phyloP scores from a whole-genome alignment of 2,329 filamentous ascomycete species.

The Trichophyton equinum region DNA sequence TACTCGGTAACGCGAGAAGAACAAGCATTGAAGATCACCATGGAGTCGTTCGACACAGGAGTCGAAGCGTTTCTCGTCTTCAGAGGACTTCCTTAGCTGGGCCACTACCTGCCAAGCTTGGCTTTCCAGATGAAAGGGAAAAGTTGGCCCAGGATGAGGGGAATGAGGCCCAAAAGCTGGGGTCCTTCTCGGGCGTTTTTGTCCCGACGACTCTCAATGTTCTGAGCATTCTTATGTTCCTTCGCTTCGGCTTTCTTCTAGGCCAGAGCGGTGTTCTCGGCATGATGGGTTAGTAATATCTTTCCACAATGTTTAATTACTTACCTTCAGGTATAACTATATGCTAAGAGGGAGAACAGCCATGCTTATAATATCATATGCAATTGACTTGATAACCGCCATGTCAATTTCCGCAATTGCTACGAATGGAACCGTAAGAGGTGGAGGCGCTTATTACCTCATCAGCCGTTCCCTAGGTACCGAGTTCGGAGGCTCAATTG shows the following conservation, averaged over 20 bases:
- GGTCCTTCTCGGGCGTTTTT: conserved; percentile 66
- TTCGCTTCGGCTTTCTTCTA: conserved; percentile 74
- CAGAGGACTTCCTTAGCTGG: conserved; percentile 12
- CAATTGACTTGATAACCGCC: conserved; percentile 70
- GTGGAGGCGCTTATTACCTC: conserved; percentile 77
- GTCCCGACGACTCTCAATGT: conserved; percentile 84
- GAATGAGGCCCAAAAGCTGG: conserved; percentile 49
- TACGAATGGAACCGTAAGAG: conserved; percentile 77
- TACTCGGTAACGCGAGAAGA: neutral
- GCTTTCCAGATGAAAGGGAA: conserved; percentile 22
- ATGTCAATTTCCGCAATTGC: conserved; percentile 81
- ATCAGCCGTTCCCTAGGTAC: conserved; percentile 77
- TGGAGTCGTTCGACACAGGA: conserved; percentile 1
- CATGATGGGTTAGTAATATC: conserved; percentile 53
- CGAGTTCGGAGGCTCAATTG: conserved; percentile 81
- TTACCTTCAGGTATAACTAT: neutral
- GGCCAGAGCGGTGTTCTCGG: conserved; percentile 68
- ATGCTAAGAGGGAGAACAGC: conserved; percentile 34
- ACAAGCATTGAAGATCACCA: neutral
- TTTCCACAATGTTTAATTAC: neutral
- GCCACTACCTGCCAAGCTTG: conserved; percentile 11
- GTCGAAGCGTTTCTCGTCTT: conserved; percentile 6
- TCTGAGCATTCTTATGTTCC: conserved; percentile 81
- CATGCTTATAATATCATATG: conserved; percentile 62
- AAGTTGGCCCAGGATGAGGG: conserved; percentile 18